These are phyloP conservation scores for Plasmodium gaboni DNA, from an alignment of 169 alveolate genomes.

Conservation along the genomic window DNA sequence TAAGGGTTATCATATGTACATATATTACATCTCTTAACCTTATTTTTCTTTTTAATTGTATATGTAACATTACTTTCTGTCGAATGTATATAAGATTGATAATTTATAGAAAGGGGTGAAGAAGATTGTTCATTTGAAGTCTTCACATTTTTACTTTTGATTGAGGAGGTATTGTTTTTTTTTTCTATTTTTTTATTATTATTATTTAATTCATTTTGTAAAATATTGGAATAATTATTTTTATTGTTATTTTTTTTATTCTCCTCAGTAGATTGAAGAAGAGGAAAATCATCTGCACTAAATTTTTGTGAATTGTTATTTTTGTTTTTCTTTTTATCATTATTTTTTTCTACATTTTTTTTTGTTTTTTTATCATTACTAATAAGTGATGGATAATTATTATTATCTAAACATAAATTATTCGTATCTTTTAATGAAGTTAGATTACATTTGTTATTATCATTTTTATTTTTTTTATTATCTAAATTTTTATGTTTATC, in stretches of 20 bases:
- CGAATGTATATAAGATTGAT: conserved; percentile 16
- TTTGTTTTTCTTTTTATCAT: neutral
- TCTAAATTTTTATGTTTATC: neutral
- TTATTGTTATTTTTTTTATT: conserved; percentile 22
- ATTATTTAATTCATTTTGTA: neutral
- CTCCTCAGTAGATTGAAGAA: neutral
- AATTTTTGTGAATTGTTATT: conserved; percentile 8
- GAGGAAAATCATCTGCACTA: conserved; percentile 38
- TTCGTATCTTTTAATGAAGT: neutral
- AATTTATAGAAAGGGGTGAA: neutral
- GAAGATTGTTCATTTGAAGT: neutral
- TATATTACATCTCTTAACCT: conserved; percentile 43
- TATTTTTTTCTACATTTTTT: conserved; percentile 13
- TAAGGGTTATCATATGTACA: conserved; percentile 68
- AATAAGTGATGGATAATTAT: conserved; percentile 9
- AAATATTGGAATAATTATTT: neutral
- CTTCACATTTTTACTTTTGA: no score
- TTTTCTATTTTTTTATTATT: conserved; percentile 3
- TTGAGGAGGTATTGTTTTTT: neutral
- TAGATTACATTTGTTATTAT: neutral
- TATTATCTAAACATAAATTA: conserved; percentile 8
- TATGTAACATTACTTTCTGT: conserved; percentile 61
- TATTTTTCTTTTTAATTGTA: conserved; percentile 51
- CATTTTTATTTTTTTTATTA: conserved; percentile 19
- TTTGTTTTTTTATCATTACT: neutral